Evolutionary conservation across 169 alveolate species (phyloP).

Genomic region (Eimeria acervulina): DNA sequence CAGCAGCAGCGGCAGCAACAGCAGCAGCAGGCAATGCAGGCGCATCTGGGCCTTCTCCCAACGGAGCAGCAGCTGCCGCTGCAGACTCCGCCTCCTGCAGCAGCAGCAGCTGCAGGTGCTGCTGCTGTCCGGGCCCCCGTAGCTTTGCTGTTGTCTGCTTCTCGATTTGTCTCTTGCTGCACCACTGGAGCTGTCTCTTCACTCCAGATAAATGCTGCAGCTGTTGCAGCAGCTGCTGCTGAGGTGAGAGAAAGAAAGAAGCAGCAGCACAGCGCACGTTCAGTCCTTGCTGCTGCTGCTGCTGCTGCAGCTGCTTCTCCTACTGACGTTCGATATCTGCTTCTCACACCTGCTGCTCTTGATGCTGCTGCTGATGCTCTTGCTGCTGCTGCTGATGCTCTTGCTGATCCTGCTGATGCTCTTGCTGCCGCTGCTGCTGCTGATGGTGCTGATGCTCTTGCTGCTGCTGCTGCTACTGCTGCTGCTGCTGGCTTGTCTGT

Average conservation of each 20-base stretch:
- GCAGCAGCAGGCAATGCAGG: slow-evolving; percentile 3
- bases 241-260: background rate
- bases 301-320: too few relatives aligned
- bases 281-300: too few relatives aligned
- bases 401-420: slow-evolving; percentile 18
- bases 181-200: background rate
- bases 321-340: too few relatives aligned
- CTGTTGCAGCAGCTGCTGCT: slow-evolving; percentile 48
- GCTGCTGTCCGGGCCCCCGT: background rate
- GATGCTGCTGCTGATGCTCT: too few relatives aligned
- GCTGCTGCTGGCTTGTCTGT: background rate
- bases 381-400: slow-evolving; percentile 27
- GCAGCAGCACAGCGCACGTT: background rate
- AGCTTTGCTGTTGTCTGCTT: background rate
- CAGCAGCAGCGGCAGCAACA: too few relatives aligned
- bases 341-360: too few relatives aligned
- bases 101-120: background rate
- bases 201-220: slow-evolving; percentile 14
- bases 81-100: background rate
- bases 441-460: too few relatives aligned
- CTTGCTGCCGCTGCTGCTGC: slow-evolving; percentile 6
- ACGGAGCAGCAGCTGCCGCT: slow-evolving; percentile 54
- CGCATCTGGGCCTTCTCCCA: background rate
- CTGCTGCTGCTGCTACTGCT: too few relatives aligned
- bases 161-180: background rate